Evolutionary conservation across 768 basidiomycete genomes (phyloP).

Genomic region (Strobilomyces dryophilus): DNA sequence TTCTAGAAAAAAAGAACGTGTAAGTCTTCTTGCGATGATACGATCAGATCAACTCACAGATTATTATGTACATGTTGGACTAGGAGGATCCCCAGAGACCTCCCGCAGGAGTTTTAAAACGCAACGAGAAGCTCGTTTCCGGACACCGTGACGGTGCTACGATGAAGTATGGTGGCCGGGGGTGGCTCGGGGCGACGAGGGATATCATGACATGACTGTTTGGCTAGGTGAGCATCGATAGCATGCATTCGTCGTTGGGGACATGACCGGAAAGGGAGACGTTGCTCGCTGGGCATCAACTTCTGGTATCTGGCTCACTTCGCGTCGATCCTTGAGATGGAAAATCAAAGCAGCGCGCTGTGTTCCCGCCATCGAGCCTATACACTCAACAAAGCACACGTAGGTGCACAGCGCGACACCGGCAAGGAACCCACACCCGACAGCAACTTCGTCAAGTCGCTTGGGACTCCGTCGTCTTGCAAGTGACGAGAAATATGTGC

Average conservation of each 20-base stretch:
- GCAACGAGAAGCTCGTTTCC: slow-evolving; percentile 22
- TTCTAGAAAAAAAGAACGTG: too few relatives aligned
- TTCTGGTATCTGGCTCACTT: too few relatives aligned
- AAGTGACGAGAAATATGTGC: too few relatives aligned
- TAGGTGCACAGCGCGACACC: slow-evolving; percentile 2
- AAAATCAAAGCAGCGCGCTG: slow-evolving; percentile 2
- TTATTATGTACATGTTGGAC: slow-evolving; percentile 31
- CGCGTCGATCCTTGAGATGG: too few relatives aligned
- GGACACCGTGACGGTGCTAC: too few relatives aligned
- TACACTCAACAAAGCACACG: too few relatives aligned
- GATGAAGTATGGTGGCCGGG: too few relatives aligned
- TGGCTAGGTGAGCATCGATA: slow-evolving; percentile 35
- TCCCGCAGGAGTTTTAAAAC: slow-evolving; percentile 42
- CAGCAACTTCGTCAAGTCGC: too few relatives aligned
- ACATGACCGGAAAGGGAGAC: background rate
- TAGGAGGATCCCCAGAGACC: slow-evolving; percentile 38
- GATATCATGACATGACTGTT: slow-evolving; percentile 19
- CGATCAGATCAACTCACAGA: slow-evolving; percentile 32
- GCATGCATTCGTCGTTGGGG: background rate
- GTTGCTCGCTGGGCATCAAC: too few relatives aligned
- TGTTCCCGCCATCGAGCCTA: background rate
- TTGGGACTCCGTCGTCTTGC: too few relatives aligned
- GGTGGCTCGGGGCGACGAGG: slow-evolving; percentile 34
- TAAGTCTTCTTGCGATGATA: too few relatives aligned
- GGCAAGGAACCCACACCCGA: background rate